These are phyloP conservation scores for Rhodotorula toruloides DNA, from an alignment of 768 basidiomycete species.

Conservation along the genomic window DNA sequence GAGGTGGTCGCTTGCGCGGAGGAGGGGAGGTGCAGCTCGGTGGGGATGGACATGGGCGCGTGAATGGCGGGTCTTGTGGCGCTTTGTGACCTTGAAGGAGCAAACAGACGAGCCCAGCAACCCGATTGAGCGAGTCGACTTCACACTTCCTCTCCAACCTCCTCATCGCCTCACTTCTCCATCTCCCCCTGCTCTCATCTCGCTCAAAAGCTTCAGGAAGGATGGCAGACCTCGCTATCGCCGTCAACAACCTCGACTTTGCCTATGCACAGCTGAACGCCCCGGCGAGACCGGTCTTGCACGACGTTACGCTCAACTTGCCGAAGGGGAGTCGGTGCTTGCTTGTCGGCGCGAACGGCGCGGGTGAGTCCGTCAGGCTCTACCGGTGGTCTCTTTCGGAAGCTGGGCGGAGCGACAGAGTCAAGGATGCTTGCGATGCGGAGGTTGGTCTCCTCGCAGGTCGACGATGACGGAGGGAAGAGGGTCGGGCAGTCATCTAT, in stretches of 20 bases:
- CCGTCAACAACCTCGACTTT: constrained; percentile 43
- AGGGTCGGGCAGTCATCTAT: too few species aligned
- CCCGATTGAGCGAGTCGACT: not conserved
- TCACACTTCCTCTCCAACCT: too few species aligned
- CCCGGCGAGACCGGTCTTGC: constrained; percentile 53
- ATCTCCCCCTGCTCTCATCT: not conserved
- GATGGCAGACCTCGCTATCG: constrained; percentile 44
- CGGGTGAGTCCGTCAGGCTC: constrained; percentile 54
- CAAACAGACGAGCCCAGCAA: too few species aligned
- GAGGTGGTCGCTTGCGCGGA: not conserved
- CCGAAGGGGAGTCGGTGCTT: constrained; percentile 74
- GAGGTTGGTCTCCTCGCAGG: not conserved
- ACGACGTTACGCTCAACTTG: constrained; percentile 62
- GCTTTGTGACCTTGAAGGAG: too few species aligned
- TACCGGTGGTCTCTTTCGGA: not conserved
- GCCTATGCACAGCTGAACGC: constrained; percentile 54
- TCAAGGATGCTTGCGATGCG: not conserved
- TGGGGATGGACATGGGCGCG: not conserved
- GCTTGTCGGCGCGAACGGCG: constrained; percentile 85
- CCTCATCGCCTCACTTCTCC: not conserved
- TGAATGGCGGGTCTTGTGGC: not conserved
- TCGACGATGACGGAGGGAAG: not conserved
- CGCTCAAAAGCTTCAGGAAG: not conserved
- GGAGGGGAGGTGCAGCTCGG: not conserved
- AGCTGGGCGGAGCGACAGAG: not conserved